Evolutionary conservation across 2,329 filamentous ascomycete species (phyloP), one percentile per base, ranked within the genome.

Genomic region (Daldinia sp.): DNA sequence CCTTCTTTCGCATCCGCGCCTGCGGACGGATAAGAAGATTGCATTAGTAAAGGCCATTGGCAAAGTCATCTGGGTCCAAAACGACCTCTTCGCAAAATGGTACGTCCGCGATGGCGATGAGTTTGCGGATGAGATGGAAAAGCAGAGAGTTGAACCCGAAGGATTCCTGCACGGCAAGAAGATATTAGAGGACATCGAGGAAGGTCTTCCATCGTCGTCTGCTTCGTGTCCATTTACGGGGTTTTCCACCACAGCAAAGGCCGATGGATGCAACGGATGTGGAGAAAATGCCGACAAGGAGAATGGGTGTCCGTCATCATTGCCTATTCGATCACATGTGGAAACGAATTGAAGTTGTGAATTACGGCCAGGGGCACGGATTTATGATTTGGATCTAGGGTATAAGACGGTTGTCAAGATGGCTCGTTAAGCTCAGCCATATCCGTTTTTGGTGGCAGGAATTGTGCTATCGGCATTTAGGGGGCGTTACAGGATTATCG

Each of bases 11-110:
- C 85, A 93, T 71, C 90, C 90, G 1, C 84, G 85, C 2, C 80
- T 95, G 34, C 82, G 84, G 34, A 82, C 91, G 70, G 81, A 83
- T 59, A 85, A 85, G 76, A 94, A 94, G 78, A 88, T 90, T 15
- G 88, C 86, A 19, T 83, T 94, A 3, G 83, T 94, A 47, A 91
- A 90, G 74, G 91, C 92, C 0, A 81, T 94, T 19, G 87, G 87
- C 65, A 94, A 95, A 76, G 88, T 94, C 23, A 89, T 94, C 67
- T 94, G 91, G 91, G 93, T 94, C 68, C 92, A 94, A 77, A 94
- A 94, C 73, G 91, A 94, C 75, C 82, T 94, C 27, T 91, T 94
- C 75, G 90, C 91, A n/a, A 91, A 90, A 75, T 94, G 90, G 89
- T 91, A 93, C 71, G 85, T 91, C 32, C 82, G 84, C 30, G 84